Evolutionary conservation across 2,329 filamentous ascomycete species (phyloP).

Genomic region (Hypoxylon rubiginosum): DNA sequence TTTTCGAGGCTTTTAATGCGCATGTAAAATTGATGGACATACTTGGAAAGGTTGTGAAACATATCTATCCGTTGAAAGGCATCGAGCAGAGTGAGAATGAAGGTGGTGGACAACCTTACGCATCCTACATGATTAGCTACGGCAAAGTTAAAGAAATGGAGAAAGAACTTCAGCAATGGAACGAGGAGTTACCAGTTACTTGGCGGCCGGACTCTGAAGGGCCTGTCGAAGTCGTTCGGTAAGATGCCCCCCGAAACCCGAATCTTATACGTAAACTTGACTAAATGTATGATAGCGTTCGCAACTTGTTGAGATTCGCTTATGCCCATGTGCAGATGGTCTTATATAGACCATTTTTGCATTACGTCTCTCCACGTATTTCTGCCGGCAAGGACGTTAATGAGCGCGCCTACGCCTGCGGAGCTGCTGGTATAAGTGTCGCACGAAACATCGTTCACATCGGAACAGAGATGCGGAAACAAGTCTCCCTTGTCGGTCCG

Average conservation of each 20-base stretch:
- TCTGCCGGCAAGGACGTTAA: constrained; percentile 72
- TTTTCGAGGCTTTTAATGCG: constrained; percentile 75
- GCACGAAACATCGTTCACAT: constrained; percentile 83
- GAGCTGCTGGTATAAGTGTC: constrained; percentile 72
- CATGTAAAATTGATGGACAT: constrained; percentile 74
- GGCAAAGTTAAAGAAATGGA: constrained; percentile 75
- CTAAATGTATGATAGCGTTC: constrained; percentile 62
- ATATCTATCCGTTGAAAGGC: constrained; percentile 74
- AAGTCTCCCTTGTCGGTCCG: constrained; percentile 80
- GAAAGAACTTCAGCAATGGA: constrained; percentile 72
- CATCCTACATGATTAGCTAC: constrained; percentile 74
- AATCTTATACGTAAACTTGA: neutral
- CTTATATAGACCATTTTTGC: constrained; percentile 84
- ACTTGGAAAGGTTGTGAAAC: constrained; percentile 73
- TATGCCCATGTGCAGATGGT: constrained; percentile 88
- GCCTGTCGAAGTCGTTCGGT: constrained; percentile 81
- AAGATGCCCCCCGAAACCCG: constrained; percentile 52
- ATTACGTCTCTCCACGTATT: constrained; percentile 79
- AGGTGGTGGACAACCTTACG: constrained; percentile 56
- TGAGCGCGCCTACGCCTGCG: constrained; percentile 82
- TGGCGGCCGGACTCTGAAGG: constrained; percentile 86
- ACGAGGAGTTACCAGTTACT: constrained; percentile 76
- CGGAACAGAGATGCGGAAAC: constrained; percentile 80
- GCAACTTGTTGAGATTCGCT: constrained; percentile 82
- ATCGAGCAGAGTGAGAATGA: constrained; percentile 62